A percentile compares a stretch with the other conserved stretches of the same genome.
Conservation (phyloP, 768 basidiomycete genomes). For the Tulasnella calospora region DNA sequence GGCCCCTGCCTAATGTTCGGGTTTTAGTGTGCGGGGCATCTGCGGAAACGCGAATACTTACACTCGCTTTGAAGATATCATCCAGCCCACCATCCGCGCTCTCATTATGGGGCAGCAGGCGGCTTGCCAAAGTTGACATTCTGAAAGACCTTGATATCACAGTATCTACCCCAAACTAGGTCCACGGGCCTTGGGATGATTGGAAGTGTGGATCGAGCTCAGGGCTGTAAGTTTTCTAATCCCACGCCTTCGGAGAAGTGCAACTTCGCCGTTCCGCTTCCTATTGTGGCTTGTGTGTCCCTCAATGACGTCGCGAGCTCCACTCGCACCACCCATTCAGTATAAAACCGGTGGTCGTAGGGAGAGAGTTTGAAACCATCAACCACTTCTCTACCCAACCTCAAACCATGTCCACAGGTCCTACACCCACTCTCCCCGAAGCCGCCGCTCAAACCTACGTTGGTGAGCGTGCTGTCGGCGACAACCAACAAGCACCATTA, state of each 20-base stretch:
- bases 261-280: neutral
- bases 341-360: neutral
- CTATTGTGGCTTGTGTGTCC: neutral
- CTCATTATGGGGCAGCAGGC: neutral
- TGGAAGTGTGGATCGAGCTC: neutral
- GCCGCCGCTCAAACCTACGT: neutral
- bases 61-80: neutral
- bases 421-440: neutral
- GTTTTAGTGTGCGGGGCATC: neutral
- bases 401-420: neutral
- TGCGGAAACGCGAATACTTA: neutral
- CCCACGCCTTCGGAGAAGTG: neutral
- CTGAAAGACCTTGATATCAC: neutral
- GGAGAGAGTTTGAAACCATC: neutral
- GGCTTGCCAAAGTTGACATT: neutral
- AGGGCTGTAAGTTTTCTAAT: neutral
- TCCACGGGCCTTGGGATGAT: neutral
- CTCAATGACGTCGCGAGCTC: neutral
- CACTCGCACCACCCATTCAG: neutral
- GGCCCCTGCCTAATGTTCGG: neutral
- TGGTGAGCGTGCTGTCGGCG: neutral
- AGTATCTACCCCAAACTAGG: neutral
- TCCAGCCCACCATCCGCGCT: neutral
- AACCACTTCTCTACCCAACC: neutral
- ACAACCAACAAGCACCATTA: neutral